Evolutionary conservation across 2,329 filamentous ascomycete genomes (phyloP).

Genomic region (Exophiala sp.): DNA sequence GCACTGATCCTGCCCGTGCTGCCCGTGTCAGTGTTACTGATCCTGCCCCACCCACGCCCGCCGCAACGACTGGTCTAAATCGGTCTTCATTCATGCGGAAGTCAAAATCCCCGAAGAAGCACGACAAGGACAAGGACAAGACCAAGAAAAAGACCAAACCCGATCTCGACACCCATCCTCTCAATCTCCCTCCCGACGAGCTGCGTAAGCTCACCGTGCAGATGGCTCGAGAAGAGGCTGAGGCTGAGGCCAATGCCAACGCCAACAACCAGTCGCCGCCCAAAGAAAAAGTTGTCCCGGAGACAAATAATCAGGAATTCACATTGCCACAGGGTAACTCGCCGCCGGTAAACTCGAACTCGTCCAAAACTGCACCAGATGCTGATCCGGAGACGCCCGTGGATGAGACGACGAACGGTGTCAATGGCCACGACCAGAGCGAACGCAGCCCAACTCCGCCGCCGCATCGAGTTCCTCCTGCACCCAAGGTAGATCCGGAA

Average conservation of each 20-base stretch:
- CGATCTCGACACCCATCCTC: constrained; percentile 65
- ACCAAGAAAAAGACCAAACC: constrained; percentile 28
- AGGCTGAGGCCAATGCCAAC: constrained; percentile 8
- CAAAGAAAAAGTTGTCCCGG: constrained; percentile 63
- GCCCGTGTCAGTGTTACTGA: neutral
- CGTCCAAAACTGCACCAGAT: constrained; percentile 22
- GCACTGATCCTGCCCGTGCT: neutral
- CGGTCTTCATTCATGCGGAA: constrained; percentile 24
- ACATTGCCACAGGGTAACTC: constrained; percentile 16
- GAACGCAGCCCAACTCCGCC: constrained; percentile 43
- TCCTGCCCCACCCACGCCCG: constrained; percentile 10
- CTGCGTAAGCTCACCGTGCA: constrained; percentile 63
- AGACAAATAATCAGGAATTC: constrained; percentile 14
- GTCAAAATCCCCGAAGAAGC: constrained; percentile 27
- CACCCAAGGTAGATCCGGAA: constrained; percentile 68
- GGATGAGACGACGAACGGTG: constrained; percentile 20
- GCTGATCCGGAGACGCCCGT: constrained; percentile 23
- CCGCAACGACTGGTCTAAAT: constrained; percentile 11
- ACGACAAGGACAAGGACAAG: constrained; percentile 26
- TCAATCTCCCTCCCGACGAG: constrained; percentile 87
- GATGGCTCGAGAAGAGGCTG: constrained; percentile 40
- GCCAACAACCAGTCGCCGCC: constrained; percentile 48
- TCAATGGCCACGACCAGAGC: constrained; percentile 33
- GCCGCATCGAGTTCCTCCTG: constrained; percentile 43
- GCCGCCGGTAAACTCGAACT: constrained; percentile 26